Base-by-base conservation (phyloP, 1,284 basidiomycete species). In the Melampsora americana region DNA sequence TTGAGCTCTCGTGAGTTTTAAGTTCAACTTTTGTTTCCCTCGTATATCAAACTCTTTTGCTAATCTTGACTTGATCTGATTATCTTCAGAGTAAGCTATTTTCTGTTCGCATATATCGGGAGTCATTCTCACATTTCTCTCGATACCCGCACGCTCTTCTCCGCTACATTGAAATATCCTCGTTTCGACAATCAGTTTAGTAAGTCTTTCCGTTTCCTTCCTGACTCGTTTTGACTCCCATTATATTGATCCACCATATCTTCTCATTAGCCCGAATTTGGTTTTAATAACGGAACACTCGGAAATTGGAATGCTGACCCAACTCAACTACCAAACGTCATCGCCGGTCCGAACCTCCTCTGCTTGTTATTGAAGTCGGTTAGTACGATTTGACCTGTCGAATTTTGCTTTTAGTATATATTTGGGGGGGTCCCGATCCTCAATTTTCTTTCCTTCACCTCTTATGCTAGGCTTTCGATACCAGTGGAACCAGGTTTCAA, bases 311-410 rank as follows among this genome's bases (percentile, higher is more conserved):
- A 56, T 12, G 5, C 6, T n/a, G 53, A 9, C 53, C 53, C 53
- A 56, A 56, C 18, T 12, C 53, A 56, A 5, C 5, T 56, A 1
- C 53, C 53, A 5, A n/a, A 56, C 53, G 6, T 56, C 6, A 56
- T 56, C 14, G 53, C 53, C n/a, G 53, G 11, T 28, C 53, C 53
- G 1, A 7, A 9, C 1, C 1, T 56, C 26, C 6, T 14, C 6
- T 56, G 53, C n/a, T 56, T n/a, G 6, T 56, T 56, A 28, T n/a
- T 56, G n/a, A 56, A 56, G 6, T 56, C 53, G 53, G 53, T 56
- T 7, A 56, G 53, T 56, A 56, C 20, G 53, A n/a, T n/a, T 9
- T 7, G 1, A 23, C 53, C 26, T 56, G 53, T 16, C 7, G 53
- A n/a, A 56, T n/a, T 5, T n/a, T 12, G 39, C n/a, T 56, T 56